Evolutionary conservation across 345 rosid genomes (phyloP).

Genomic region (Lepidium africanum): DNA sequence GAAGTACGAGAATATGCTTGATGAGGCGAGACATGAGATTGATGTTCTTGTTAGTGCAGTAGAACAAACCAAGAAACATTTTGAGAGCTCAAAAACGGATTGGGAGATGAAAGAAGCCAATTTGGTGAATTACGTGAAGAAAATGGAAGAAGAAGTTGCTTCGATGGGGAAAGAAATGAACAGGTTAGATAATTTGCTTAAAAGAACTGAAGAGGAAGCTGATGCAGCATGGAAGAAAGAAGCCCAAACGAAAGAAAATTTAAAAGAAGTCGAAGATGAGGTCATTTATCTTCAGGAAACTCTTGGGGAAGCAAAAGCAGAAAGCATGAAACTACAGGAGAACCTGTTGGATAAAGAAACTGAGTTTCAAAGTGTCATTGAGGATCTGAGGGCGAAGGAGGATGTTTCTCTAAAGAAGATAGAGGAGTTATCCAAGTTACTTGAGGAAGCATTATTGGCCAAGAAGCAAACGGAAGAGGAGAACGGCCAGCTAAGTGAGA

Average conservation of each 20-base stretch:
- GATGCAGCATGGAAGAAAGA: slow-evolving; percentile 64
- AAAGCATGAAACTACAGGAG: slow-evolving; percentile 73
- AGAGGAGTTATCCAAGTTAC: slow-evolving; percentile 71
- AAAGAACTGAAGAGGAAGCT: slow-evolving; percentile 69
- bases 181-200: slow-evolving; percentile 58
- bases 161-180: slow-evolving; percentile 62
- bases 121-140: slow-evolving; percentile 44
- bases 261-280: slow-evolving; percentile 82
- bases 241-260: slow-evolving; percentile 51
- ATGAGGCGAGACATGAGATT: slow-evolving; percentile 63
- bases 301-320: slow-evolving; percentile 59
- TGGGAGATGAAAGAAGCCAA: slow-evolving; percentile 82
- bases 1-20: slow-evolving; percentile 76
- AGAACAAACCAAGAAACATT: slow-evolving; percentile 53
- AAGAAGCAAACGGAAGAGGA: slow-evolving; percentile 55
- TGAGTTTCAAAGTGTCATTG: slow-evolving; percentile 59
- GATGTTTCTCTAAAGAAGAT: slow-evolving; percentile 48
- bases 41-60: slow-evolving; percentile 44
- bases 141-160: slow-evolving; percentile 65
- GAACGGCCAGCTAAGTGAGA: slow-evolving; percentile 73
- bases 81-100: slow-evolving; percentile 45
- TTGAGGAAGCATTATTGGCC: slow-evolving; percentile 60
- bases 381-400: slow-evolving; percentile 64
- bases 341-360: slow-evolving; percentile 72
- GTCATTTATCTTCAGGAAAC: slow-evolving; percentile 65